phyloP scores from a whole-genome alignment of 2,329 filamentous ascomycete genomes.

The Diaporthe ilicicola region DNA sequence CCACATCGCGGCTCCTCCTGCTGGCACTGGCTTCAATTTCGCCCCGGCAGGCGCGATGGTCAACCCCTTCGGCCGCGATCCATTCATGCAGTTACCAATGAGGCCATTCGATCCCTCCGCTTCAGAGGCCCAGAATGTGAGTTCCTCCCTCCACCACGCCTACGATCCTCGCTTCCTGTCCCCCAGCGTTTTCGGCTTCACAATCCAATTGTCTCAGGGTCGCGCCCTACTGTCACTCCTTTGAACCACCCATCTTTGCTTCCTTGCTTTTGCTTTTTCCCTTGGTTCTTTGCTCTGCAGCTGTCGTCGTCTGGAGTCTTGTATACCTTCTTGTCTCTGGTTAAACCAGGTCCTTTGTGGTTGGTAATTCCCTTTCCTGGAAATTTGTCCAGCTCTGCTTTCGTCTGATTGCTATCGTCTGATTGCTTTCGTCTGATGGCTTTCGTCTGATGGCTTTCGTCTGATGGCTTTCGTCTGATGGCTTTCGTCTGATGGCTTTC shows the following conservation, averaged over 20 bases:
- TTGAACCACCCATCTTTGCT: slow-evolving; percentile 35
- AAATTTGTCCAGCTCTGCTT: background rate
- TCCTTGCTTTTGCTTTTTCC: slow-evolving; percentile 31
- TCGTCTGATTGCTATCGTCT: no score
- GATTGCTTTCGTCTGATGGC: no score
- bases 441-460: no score
- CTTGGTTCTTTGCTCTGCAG: background rate
- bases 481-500: no score
- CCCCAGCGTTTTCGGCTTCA: background rate
- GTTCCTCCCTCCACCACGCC: slow-evolving; percentile 6
- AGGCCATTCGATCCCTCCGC: background rate
- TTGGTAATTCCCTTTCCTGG: background rate
- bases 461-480: background rate
- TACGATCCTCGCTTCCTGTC: background rate
- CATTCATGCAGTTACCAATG: background rate
- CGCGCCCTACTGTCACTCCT: slow-evolving; percentile 39
- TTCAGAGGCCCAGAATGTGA: background rate
- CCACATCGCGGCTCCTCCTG: background rate
- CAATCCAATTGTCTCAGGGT: slow-evolving; percentile 37
- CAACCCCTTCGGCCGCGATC: background rate
- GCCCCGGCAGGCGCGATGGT: background rate
- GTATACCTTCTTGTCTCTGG: background rate
- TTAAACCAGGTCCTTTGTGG: background rate
- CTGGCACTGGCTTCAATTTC: background rate
- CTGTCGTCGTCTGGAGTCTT: background rate